phyloP scores from a whole-genome alignment of 495 filamentous ascomycete genomes.

The Aspergillus sclerotioniger region DNA sequence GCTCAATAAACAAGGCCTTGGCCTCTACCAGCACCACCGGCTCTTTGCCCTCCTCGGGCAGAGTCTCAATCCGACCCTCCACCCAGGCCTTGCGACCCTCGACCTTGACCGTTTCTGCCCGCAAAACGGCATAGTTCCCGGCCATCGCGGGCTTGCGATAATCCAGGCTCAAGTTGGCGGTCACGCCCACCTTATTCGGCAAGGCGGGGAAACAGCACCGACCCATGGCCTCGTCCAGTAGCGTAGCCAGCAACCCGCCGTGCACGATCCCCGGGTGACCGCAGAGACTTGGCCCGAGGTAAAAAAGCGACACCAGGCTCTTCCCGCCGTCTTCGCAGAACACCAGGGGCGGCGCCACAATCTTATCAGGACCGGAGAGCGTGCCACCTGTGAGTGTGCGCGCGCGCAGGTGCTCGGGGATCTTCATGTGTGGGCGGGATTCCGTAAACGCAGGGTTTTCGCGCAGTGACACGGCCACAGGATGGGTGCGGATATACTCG shows the following conservation, averaged over 20 bases:
- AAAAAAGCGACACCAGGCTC: conserved; percentile 68
- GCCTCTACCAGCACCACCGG: conserved; percentile 72
- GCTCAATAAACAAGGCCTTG: conserved; percentile 86
- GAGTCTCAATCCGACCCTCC: conserved; percentile 82
- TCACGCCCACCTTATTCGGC: conserved; percentile 86
- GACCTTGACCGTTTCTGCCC: conserved; percentile 78
- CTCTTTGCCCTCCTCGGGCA: conserved; percentile 60
- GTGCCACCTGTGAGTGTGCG: conserved; percentile 83
- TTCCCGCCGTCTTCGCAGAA: conserved; percentile 73
- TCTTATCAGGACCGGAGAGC: conserved; percentile 68
- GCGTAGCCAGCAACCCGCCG: conserved; percentile 84
- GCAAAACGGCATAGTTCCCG: conserved; percentile 72
- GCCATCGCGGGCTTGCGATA: conserved; percentile 80
- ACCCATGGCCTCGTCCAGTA: conserved; percentile 89
- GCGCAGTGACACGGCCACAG: conserved; percentile 64
- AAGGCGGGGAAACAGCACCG: conserved; percentile 88
- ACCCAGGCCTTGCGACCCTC: conserved; percentile 98
- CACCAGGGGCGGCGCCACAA: conserved; percentile 78
- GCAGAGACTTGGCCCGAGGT: conserved; percentile 79
- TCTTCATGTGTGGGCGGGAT: conserved; percentile 81
- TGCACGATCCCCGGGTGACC: conserved; percentile 92
- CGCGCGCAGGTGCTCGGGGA: conserved; percentile 61
- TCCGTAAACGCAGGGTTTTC: conserved; percentile 66
- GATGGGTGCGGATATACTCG: conserved; percentile 70
- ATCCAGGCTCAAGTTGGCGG: conserved; percentile 86